These are phyloP conservation scores for Claviceps sp. DNA, from an alignment of 2,329 filamentous ascomycete species.

Conservation along the genomic window DNA sequence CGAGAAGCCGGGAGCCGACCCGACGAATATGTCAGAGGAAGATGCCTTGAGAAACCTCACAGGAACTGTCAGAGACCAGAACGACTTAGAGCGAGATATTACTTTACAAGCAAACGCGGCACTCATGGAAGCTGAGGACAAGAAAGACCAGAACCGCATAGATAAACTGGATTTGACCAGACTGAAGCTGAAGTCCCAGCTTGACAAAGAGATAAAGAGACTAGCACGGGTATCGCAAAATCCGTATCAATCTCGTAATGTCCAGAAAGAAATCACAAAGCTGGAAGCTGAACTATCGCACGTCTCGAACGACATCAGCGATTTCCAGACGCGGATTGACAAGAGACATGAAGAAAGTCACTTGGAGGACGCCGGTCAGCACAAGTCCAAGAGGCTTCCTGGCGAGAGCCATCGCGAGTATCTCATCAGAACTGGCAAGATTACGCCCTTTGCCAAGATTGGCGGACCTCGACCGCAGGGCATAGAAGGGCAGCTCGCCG, in stretches of 20 bases:
- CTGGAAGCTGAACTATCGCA: slow-evolving; percentile 51
- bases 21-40: slow-evolving; percentile 38
- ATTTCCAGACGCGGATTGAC: slow-evolving; percentile 71
- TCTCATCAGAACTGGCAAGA: slow-evolving; percentile 90
- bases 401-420: slow-evolving; percentile 81
- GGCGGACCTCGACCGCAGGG: slow-evolving; percentile 48
- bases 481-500: slow-evolving; percentile 56
- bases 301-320: slow-evolving; percentile 58
- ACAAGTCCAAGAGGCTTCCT: slow-evolving; percentile 48
- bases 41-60: slow-evolving; percentile 49
- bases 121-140: slow-evolving; percentile 48
- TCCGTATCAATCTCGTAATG: slow-evolving; percentile 39
- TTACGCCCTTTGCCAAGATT: slow-evolving; percentile 84
- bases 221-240: slow-evolving; percentile 30
- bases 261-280: slow-evolving; percentile 52
- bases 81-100: slow-evolving; percentile 84
- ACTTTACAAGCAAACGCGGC: slow-evolving; percentile 46
- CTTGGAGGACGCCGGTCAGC: slow-evolving; percentile 26
- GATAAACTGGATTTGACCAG: slow-evolving; percentile 41
- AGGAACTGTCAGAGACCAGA: slow-evolving; percentile 65
- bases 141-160: slow-evolving; percentile 49
- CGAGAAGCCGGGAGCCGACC: slow-evolving; percentile 10
- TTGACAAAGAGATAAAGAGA: slow-evolving; percentile 39
- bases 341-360: slow-evolving; percentile 49
- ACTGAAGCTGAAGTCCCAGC: slow-evolving; percentile 50